These are phyloP conservation scores for Hymenoscyphus fraxineus DNA, from an alignment of 2,329 filamentous ascomycete genomes.

Conservation along the genomic window DNA sequence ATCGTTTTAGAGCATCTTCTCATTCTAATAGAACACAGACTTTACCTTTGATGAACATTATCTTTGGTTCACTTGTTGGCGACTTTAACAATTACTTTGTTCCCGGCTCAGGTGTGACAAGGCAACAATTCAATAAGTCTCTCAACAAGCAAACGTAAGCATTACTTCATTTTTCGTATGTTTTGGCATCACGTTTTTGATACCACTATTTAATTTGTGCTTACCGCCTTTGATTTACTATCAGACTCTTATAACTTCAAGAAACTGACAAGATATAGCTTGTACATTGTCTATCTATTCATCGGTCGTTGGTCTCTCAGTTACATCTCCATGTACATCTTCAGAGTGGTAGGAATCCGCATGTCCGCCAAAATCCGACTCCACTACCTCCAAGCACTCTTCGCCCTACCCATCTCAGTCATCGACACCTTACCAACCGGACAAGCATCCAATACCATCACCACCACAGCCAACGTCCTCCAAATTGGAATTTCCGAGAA, in stretches of 20 bases:
- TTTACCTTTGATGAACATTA: conserved; percentile 56
- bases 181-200: neutral
- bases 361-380: conserved; percentile 59
- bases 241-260: too few species aligned
- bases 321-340: conserved; percentile 59
- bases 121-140: conserved; percentile 39
- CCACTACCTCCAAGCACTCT: conserved; percentile 60
- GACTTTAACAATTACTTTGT: conserved; percentile 44
- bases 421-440: conserved; percentile 60
- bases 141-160: conserved; percentile 46
- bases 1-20: neutral
- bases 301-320: conserved; percentile 60
- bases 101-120: conserved; percentile 34
- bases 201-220: neutral
- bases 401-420: conserved; percentile 63
- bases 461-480: conserved; percentile 61
- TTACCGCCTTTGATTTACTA: neutral
- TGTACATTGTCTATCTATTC: conserved; percentile 70
- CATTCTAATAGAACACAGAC: conserved; percentile 37
- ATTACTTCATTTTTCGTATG: neutral
- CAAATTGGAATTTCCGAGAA: conserved; percentile 64
- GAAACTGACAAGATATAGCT: conserved; percentile 35
- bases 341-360: conserved; percentile 59
- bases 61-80: conserved; percentile 47
- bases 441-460: conserved; percentile 44